Conservation (phyloP, 805 yeast genomes). For the Jamesozyma lodderae region DNA sequence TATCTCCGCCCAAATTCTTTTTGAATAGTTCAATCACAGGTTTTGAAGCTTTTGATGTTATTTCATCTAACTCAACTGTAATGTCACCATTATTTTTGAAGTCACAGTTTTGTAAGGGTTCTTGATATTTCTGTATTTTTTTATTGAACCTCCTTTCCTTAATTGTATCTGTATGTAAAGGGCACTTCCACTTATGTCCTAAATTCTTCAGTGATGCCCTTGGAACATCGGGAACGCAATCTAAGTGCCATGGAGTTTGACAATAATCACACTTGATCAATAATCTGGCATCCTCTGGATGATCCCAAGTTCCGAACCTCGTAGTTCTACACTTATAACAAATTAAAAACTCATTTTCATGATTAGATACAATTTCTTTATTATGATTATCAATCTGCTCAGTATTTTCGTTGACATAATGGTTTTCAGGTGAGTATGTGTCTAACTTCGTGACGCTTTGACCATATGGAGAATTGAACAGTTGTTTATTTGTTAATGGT, state of each 20-base stretch:
- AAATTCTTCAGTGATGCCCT: slow-evolving; percentile 60
- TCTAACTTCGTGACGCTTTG: slow-evolving; percentile 28
- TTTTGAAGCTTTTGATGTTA: slow-evolving; percentile 21
- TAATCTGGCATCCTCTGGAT: slow-evolving; percentile 37
- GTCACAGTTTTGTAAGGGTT: slow-evolving; percentile 47
- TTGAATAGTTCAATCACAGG: slow-evolving; percentile 15
- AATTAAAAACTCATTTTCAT: slow-evolving; percentile 51
- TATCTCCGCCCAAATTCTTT: slow-evolving; percentile 6
- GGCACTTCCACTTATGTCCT: slow-evolving; percentile 85
- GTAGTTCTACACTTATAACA: slow-evolving; percentile 74
- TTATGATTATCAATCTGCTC: background rate
- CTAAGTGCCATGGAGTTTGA: slow-evolving; percentile 76
- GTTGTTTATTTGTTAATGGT: slow-evolving; percentile 33
- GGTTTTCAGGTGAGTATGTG: slow-evolving; percentile 46
- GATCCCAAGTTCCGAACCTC: slow-evolving; percentile 41
- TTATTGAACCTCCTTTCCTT: slow-evolving; percentile 38
- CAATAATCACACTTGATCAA: slow-evolving; percentile 79
- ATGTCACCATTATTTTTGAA: slow-evolving; percentile 46
- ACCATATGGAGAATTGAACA: slow-evolving; percentile 38
- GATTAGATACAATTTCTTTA: slow-evolving; percentile 34
- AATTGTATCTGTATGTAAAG: slow-evolving; percentile 50
- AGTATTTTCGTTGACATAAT: slow-evolving; percentile 16
- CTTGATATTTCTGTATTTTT: slow-evolving; percentile 43
- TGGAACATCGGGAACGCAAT: slow-evolving; percentile 68
- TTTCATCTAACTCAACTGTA: slow-evolving; percentile 43